phyloP scores from a whole-genome alignment of 1,284 basidiomycete species.

The Ceratobasidium sp. region DNA sequence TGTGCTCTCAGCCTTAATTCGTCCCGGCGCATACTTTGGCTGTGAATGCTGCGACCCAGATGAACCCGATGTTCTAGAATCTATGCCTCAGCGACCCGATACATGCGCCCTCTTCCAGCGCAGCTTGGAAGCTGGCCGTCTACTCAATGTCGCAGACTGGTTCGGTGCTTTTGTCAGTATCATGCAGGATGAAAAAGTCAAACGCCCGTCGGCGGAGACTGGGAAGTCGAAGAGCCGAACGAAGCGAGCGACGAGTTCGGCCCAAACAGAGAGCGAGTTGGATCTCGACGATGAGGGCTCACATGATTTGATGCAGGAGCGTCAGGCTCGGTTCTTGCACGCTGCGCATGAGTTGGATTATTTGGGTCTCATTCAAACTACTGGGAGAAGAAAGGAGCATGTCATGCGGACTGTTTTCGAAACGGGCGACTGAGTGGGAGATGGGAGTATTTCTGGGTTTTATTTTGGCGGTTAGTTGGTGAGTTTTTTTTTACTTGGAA shows the following conservation, averaged over 20 bases:
- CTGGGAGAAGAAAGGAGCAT: conserved; percentile 78
- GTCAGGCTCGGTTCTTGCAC: conserved; percentile 79
- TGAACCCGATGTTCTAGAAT: conserved; percentile 9
- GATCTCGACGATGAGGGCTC: conserved; percentile 55
- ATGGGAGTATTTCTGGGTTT: too few species aligned
- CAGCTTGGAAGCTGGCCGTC: conserved; percentile 77
- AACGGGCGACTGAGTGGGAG: conserved; percentile 4
- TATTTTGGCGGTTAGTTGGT: too few species aligned
- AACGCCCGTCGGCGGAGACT: conserved; percentile 52
- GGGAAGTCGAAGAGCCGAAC: conserved; percentile 43
- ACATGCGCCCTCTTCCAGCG: conserved; percentile 76
- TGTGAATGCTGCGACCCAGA: conserved; percentile 40
- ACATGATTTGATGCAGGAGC: conserved; percentile 65
- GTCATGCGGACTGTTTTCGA: conserved; percentile 75
- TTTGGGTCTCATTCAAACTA: conserved; percentile 80
- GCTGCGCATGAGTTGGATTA: conserved; percentile 81
- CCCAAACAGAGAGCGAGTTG: conserved; percentile 48
- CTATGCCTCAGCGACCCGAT: conserved; percentile 59
- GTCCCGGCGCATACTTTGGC: conserved; percentile 28
- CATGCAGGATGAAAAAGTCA: conserved; percentile 61
- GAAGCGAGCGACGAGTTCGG: conserved; percentile 46
- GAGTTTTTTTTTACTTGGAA: too few species aligned
- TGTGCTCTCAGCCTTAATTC: conserved; percentile 25
- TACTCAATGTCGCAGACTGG: conserved; percentile 86
- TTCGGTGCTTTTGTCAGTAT: conserved; percentile 73